Base-by-base conservation (phyloP, 352 stramenopile species). In the Phytophthora foliorum region DNA sequence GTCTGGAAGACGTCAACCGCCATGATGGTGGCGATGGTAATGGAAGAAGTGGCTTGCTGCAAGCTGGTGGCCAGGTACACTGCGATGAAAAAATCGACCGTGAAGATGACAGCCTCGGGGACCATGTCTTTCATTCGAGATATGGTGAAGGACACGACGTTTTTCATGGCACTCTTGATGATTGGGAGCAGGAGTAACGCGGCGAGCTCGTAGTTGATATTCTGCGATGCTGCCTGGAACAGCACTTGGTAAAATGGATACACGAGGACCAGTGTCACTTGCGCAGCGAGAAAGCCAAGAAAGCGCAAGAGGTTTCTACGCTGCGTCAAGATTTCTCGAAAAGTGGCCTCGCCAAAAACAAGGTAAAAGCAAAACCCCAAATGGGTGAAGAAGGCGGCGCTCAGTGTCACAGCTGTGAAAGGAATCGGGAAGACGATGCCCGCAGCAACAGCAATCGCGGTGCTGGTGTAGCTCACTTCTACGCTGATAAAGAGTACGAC, bases 11-110 rank as follows among this genome's bases (percentile, higher is more conserved):
- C 1, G 17, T 59, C 58, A 2, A 66, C 27, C 0, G 38, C n/a
- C 46, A 65, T 57, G 45, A 65, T 52, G 6, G 32, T 42, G 6
- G 46, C 46, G 9, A 66, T 24, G 9, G 48, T 59, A 13, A 59
- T 19, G 11, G 16, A 22, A 0, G 66, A 69, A 8, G 58, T 49
- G 2, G 50, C 27, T n/a, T 46, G 57, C 58, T 68, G 66, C 46
- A 74, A 62, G n/a, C 46, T 45, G 1, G 52, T 58, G 4, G 66
- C 59, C 25, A 74, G 5, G 53, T 68, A 69, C 36, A 69, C 24
- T 46, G 59, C 53, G 59, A 69, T 69, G 66, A 74, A 74, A 36
- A 69, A 63, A 10, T 65, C 52, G 13, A 69, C 52, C 5, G 57
- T 58, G 22, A 72, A 68, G 41, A 74, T 69, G 4, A 63, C 66